Conservation (phyloP, 345 rosid genomes). For the Camelina hispida region DNA sequence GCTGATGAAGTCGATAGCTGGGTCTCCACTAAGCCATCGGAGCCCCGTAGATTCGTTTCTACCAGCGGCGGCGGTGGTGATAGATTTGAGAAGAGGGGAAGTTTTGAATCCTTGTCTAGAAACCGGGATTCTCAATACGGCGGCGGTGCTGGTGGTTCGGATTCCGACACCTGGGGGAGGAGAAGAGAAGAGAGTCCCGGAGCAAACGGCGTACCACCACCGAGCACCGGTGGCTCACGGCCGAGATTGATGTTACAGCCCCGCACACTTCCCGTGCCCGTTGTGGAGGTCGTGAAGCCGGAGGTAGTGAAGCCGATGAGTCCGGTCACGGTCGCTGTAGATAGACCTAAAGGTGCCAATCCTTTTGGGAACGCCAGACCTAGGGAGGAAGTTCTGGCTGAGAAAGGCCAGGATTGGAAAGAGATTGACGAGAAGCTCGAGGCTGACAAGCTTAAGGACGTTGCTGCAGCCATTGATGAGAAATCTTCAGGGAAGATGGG, state of each 20-base stretch:
- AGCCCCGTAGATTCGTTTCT: conserved; percentile 51
- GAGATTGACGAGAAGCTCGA: conserved; percentile 92
- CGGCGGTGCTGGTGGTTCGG: conserved; percentile 48
- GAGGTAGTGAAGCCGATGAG: conserved; percentile 43
- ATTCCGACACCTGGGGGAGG: conserved; percentile 78
- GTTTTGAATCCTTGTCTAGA: conserved; percentile 71
- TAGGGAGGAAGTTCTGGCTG: conserved; percentile 91
- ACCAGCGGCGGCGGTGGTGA: conserved; percentile 31
- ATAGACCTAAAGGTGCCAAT: conserved; percentile 66
- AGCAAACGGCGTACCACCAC: conserved; percentile 22
- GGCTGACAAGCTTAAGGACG: conserved; percentile 56
- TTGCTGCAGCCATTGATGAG: conserved; percentile 43
- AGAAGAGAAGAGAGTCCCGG: conserved; percentile 60
- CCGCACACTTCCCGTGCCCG: conserved; percentile 56
- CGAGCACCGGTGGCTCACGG: conserved; percentile 44
- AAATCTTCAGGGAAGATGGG: conserved; percentile 48
- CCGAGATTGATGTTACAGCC: conserved; percentile 88
- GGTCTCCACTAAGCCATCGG: conserved; percentile 60
- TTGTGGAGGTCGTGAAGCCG: background rate
- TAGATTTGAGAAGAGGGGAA: conserved; percentile 65
- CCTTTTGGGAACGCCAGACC: conserved; percentile 97
- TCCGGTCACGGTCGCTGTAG: conserved; percentile 47
- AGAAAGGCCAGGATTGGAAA: conserved; percentile 90
- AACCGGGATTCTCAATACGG: conserved; percentile 52
- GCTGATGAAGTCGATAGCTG: conserved; percentile 91